Evolutionary conservation across 129 eudicot genomes (phyloP).

Genomic region (Flaveria sonorensis): DNA sequence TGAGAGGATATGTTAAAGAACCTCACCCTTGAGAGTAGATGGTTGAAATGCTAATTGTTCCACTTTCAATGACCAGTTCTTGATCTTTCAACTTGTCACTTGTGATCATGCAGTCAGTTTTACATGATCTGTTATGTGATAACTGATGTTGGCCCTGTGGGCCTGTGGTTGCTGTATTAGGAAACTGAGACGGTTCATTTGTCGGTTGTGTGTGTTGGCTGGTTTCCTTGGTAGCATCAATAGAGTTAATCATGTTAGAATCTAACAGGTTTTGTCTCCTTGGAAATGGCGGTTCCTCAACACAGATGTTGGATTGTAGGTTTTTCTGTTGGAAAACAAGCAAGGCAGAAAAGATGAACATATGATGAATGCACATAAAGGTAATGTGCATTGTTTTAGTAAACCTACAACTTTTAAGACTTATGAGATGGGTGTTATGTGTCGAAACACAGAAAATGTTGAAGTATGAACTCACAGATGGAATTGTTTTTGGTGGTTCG

Average conservation of each 20-base stretch:
- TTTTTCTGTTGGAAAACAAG: conserved; percentile 43
- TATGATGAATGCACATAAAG: not conserved
- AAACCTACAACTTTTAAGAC: not conserved
- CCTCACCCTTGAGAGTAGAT: conserved; percentile 87
- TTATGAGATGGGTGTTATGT: not conserved
- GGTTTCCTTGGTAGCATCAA: conserved; percentile 37
- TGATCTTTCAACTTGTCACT: conserved; percentile 47
- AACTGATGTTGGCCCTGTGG: conserved; percentile 51
- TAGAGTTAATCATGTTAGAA: conserved; percentile 33
- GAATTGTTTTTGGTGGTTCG: conserved; percentile 51
- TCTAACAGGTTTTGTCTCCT: conserved; percentile 37
- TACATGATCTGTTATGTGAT: conserved; percentile 44
- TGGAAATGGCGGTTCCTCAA: conserved; percentile 43
- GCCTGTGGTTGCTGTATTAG: conserved; percentile 36
- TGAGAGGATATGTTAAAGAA: conserved; percentile 4
- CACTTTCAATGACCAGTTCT: conserved; percentile 70
- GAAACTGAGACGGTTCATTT: conserved; percentile 34
- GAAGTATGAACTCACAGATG: conserved; percentile 44
- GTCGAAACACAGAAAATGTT: not conserved
- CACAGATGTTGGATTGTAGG: conserved; percentile 38
- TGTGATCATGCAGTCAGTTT: conserved; percentile 37
- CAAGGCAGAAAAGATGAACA: not conserved
- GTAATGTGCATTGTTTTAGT: not conserved
- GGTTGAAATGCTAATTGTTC: conserved; percentile 77
- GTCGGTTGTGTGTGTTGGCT: conserved; percentile 33